Base-by-base conservation (phyloP, 192 early-diverging fungal genomes). In the Coemansia erecta region DNA sequence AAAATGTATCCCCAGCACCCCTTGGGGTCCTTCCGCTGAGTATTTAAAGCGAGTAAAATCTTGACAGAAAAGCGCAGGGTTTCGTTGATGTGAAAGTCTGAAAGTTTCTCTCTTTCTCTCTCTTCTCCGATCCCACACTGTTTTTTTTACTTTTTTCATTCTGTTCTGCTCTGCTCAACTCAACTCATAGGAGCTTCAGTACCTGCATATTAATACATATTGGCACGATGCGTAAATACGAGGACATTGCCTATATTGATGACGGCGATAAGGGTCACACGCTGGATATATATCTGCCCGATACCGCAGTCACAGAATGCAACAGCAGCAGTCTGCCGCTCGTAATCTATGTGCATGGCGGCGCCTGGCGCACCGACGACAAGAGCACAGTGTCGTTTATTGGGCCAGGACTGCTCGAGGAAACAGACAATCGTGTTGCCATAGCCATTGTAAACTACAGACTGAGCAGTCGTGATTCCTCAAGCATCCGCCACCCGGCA, bases 281-380 rank as follows among this genome's bases (percentile, higher is more conserved):
- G 39, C 72, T 88, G 8, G 87, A 90, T 68, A 57, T 91, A 4
- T 90, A 90, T 65, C 45, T 82, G 17, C 81, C 86, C 23, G 31
- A 26, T 11, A 28, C 24, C 11, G 13, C 28, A 10, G 23, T 15
- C 19, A 37, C 21, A 48, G 46, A n/a, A 22, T 10, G 14, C 60
- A 12, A n/a, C 39, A 14, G 40, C 17, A 33, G 12, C 56, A 19
- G 22, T 44, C 40, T 62, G 9, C 85, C 87, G 2, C 63, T 91
- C 15, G 60, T 88, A 2, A 81, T 94, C 7, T 90, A 86, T 72
- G 63, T 93, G 15, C 90, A 92, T 69, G 92, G 94, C 18, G 94
- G 94, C 3, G 89, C 92, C 13, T 97, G 94, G 94, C 79, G 87
- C 4, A 76, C 85, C 0, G 90, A 88, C 45, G 89, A 91, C 68